Evolutionary conservation across 176 grass and related monocot genomes (phyloP).

Genomic region (Hordeum vulgare): MorexV3_pseudomolecules_assembly NC_058521.1:146942384-146942883

Average conservation of each 20-base stretch:
- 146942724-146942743: constrained; percentile 91
- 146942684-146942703: constrained; percentile 95
- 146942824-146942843: background rate
- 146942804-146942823: background rate
- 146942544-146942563: background rate
- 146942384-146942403: background rate
- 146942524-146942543: background rate
- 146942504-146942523: background rate
- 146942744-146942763: constrained; percentile 99
- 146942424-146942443: background rate
- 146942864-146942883: background rate
- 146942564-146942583: background rate
- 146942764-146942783: constrained; percentile 94
- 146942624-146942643: background rate
- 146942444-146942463: background rate
- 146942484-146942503: background rate
- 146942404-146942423: background rate
- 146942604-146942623: background rate
- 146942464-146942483: background rate
- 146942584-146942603: background rate
- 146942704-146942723: constrained; percentile 80
- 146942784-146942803: constrained; percentile 94
- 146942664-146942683: constrained; percentile 39
- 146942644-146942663: background rate
- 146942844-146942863: background rate